Evolutionary conservation across 495 filamentous ascomycete species (phyloP), one percentile per base, ranked within the genome.

Genomic region (Aspergillus diversus): DNA sequence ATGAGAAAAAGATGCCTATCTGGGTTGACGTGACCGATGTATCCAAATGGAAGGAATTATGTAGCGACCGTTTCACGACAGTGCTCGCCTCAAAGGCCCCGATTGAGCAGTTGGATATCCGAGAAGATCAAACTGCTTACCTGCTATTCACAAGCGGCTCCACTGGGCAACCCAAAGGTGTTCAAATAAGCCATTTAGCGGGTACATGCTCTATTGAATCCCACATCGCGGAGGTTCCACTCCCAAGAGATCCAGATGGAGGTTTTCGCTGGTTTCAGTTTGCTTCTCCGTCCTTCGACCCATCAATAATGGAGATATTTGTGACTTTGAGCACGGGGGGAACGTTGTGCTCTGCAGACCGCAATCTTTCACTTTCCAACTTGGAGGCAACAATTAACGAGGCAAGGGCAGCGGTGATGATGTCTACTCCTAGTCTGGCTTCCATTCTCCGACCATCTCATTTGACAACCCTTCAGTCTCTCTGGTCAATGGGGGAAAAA

Each of bases 121-220:
- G 57, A 4, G 51, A 64, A 47, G 60, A 65, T 34, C 81, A 90
- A 61, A 69, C 89, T 6, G 92, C 91, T 11, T 96, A 96, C 72
- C 82, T 97, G 35, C 87, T 96, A 78, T 97, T 93, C 67, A 97
- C 92, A 1, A 92, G 88, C 33, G 92, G 92, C 15, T 92, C 90
- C 6, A 96, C 91, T 1, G 92, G 92, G 7, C 84, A 83, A 7
- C 92, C 92, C 0, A 97, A 97, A 72, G 92, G 92, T 3, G 92
- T 96, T 2, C 79, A 80, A 5, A 76, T 95, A 32, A 88, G 88
- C 37, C 92, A 97, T 76, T 69, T 78, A 2, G 89, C 92, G 7
- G 90, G 77, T 31, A 84, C 88, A 0, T 90, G 92, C 64, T 86
- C 84, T 60, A 74, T 96, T 7, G 80, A 91, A 21, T 88, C 90